Conservation (phyloP, 306 rosid genomes). For the Geum urbanum region DNA sequence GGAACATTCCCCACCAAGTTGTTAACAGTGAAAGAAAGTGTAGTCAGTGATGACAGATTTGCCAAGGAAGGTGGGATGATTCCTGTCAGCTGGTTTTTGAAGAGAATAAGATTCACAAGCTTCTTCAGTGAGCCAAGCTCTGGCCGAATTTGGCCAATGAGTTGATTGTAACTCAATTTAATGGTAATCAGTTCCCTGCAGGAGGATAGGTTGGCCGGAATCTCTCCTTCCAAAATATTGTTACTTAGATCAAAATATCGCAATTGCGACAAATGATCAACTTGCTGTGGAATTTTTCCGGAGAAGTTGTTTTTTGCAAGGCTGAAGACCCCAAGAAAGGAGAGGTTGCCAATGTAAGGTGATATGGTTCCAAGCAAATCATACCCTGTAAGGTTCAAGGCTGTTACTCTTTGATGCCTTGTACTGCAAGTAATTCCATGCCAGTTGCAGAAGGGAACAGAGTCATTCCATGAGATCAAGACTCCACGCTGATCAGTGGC, state of each 20-base stretch:
- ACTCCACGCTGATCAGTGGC: too few species aligned
- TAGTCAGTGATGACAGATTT: constrained; percentile 27
- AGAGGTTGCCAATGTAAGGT: constrained; percentile 38
- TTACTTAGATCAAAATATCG: neutral
- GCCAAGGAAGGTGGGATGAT: constrained; percentile 31
- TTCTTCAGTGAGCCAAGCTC: constrained; percentile 20
- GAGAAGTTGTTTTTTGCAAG: constrained; percentile 20
- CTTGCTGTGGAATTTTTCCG: constrained; percentile 30
- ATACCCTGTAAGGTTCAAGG: constrained; percentile 10
- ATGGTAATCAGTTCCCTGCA: constrained; percentile 8
- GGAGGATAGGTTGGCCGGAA: constrained; percentile 33
- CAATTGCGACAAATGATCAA: constrained; percentile 19
- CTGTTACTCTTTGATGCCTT: constrained; percentile 27
- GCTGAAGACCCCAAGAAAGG: constrained; percentile 16
- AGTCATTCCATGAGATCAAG: too few species aligned
- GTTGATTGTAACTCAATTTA: neutral
- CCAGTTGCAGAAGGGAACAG: too few species aligned
- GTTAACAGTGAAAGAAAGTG: neutral
- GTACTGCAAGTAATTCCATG: too few species aligned
- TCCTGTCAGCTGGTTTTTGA: constrained; percentile 21
- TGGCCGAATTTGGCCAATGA: constrained; percentile 16
- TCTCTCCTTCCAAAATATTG: constrained; percentile 31
- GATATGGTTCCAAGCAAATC: constrained; percentile 32
- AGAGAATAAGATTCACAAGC: constrained; percentile 10
- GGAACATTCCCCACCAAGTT: constrained; percentile 33